Base-by-base conservation (phyloP, 768 basidiomycete species). In the Neoboletus magnificus region DNA sequence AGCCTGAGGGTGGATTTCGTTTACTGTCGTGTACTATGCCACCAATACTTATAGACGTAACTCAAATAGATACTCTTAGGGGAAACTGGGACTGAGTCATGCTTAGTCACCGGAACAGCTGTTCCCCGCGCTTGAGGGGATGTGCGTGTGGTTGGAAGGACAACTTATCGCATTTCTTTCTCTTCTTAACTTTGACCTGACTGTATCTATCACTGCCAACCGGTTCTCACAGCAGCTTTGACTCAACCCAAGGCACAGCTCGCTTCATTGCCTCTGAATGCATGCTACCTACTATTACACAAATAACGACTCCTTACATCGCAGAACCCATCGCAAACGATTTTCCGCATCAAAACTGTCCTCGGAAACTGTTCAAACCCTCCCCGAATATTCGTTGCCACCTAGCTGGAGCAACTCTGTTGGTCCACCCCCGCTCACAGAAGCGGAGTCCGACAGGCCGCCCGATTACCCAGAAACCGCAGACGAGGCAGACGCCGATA, bases 401-500 rank as follows among this genome's bases (percentile, higher is more conserved):
- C 73, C 45, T 60, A 27, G 52, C 33, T 65, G 61, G 66, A 61
- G 54, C 47, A 60, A 23, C 46, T 51, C 54, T 29, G 48, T 53
- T 48, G 54, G 20, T 50, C 50, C 52, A 27, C 47, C 39, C 63
- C 70, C 29, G 40, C 70, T 59, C 56, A 61, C 66, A 32, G 73
- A 64, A 41, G 59, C 64, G 9, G 72, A 76, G n/a, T 79, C 73
- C 39, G 87, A 88, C 70, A 76, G 72, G 36, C 87, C 88, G 16
- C 88, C 88, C 35, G 86, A 87, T 65, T 90, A 90, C 63, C 82
- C 87, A 45, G 85, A 87, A 64, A 87, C 86, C 54, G 83, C 85
- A 60, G 84, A 89, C 66, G 89, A 91, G 64, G 86, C 81, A 16
- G 89, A 90, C 76, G 82, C 79, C 37, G 87, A 89, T 64, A 81